Evolutionary conservation across 2,329 filamentous ascomycete genomes (phyloP).

Genomic region (Colletotrichum endophyticum): DNA sequence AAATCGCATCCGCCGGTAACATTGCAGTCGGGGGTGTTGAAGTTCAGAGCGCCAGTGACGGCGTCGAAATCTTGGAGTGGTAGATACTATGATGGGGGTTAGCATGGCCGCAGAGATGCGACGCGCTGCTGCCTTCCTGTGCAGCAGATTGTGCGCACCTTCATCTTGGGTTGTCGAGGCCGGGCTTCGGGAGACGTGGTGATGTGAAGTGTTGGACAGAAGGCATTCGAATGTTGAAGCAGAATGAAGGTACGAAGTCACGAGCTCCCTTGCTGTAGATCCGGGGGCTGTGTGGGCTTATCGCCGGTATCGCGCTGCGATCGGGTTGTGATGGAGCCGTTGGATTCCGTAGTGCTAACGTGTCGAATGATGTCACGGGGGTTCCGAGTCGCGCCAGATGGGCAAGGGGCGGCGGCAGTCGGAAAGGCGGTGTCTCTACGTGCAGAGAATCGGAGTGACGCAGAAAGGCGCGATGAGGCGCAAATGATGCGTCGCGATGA

Average conservation of each 20-base stretch:
- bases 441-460: background rate
- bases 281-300: slow-evolving; percentile 2
- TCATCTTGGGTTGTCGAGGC: slow-evolving; percentile 19
- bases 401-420: background rate
- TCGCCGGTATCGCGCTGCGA: slow-evolving; percentile 15
- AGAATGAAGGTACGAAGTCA: background rate
- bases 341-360: slow-evolving; percentile 7
- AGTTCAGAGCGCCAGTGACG: slow-evolving; percentile 91
- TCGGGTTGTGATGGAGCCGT: slow-evolving; percentile 16
- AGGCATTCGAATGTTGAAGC: background rate
- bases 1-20: slow-evolving; percentile 94
- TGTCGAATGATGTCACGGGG: slow-evolving; percentile 22
- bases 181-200: slow-evolving; percentile 2
- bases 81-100: slow-evolving; percentile 70
- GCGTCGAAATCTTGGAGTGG: slow-evolving; percentile 90
- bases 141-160: slow-evolving; percentile 20
- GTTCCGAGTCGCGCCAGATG: slow-evolving; percentile 16
- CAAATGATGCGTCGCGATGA: background rate
- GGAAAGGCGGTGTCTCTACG: slow-evolving; percentile 9
- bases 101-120: slow-evolving; percentile 9
- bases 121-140: background rate
- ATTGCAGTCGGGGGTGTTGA: slow-evolving; percentile 91
- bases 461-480: background rate
- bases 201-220: background rate
- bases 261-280: background rate